Conservation (phyloP, 257 asterid genomes). For the Solanum chmielewskii region DNA sequence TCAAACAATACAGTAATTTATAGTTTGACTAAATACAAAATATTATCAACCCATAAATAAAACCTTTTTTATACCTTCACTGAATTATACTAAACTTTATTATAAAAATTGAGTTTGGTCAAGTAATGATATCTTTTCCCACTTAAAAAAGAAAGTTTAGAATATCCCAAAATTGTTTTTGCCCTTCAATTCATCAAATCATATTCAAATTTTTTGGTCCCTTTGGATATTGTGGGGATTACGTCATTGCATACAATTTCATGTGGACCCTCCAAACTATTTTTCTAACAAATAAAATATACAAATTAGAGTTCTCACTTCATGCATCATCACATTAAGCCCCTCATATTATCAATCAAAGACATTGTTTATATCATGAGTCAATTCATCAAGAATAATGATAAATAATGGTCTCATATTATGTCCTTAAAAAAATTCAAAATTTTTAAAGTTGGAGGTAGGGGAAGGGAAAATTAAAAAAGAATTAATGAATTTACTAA, state of each 20-base stretch:
- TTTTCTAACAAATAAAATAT: neutral
- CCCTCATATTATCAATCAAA: neutral
- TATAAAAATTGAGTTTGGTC: neutral
- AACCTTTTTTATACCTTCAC: neutral
- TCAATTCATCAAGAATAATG: neutral
- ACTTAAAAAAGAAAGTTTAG: neutral
- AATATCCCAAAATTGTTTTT: neutral
- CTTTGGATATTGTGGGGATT: neutral
- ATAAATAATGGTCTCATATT: neutral
- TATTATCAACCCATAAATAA: neutral
- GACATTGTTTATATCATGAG: neutral
- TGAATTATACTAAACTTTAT: neutral
- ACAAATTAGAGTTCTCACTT: neutral
- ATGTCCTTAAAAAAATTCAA: neutral
- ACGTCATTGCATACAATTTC: conserved; percentile 2
- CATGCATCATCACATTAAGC: neutral
- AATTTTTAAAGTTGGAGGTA: neutral
- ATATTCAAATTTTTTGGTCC: neutral
- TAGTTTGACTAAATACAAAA: neutral
- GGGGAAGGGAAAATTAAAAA: neutral
- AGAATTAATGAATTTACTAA: neutral
- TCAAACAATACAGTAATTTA: neutral
- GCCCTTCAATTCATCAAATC: neutral
- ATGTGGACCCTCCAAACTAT: neutral
- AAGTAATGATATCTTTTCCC: neutral